Conservation (phyloP, 2,329 filamentous ascomycete species). For the Phaeosphaeriaceae sp. region DNA sequence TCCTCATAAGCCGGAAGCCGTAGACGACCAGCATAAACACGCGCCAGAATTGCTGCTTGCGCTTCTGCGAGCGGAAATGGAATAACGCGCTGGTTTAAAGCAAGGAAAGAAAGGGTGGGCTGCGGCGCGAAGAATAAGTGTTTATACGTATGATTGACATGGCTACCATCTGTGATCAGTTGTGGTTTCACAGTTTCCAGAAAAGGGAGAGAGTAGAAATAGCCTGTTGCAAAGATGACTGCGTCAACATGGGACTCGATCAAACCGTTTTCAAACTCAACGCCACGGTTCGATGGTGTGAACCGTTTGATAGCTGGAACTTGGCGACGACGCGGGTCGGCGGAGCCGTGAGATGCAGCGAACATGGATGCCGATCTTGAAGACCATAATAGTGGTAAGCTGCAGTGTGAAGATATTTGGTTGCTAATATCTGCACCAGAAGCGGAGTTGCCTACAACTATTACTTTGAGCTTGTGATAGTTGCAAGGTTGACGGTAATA, state of each 20-base stretch:
- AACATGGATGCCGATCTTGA: slow-evolving; percentile 20
- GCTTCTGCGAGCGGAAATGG: slow-evolving; percentile 82
- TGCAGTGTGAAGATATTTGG: slow-evolving; percentile 71
- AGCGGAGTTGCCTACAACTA: slow-evolving; percentile 84
- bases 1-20: slow-evolving; percentile 65
- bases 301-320: slow-evolving; percentile 62
- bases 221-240: slow-evolving; percentile 87
- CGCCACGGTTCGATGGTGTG: slow-evolving; percentile 62
- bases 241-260: slow-evolving; percentile 73
- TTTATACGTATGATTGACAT: slow-evolving; percentile 75
- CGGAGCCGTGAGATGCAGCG: slow-evolving; percentile 18
- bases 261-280: slow-evolving; percentile 71
- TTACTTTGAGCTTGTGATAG: slow-evolving; percentile 72
- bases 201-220: slow-evolving; percentile 85
- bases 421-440: slow-evolving; percentile 83
- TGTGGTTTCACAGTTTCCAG: slow-evolving; percentile 61
- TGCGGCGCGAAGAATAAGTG: slow-evolving; percentile 78
- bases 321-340: slow-evolving; percentile 61
- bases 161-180: slow-evolving; percentile 70
- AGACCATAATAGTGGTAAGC: slow-evolving; percentile 62
- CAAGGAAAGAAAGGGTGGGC: slow-evolving; percentile 79
- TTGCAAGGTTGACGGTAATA: slow-evolving; percentile 71
- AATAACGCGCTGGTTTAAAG: slow-evolving; percentile 81
- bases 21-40: slow-evolving; percentile 76
- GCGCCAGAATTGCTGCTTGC: slow-evolving; percentile 77